Percentiles rank a stretch among this genome's conserved stretches.
Conservation (phyloP, 257 asterid species). For the Mentha longifolia region DNA sequence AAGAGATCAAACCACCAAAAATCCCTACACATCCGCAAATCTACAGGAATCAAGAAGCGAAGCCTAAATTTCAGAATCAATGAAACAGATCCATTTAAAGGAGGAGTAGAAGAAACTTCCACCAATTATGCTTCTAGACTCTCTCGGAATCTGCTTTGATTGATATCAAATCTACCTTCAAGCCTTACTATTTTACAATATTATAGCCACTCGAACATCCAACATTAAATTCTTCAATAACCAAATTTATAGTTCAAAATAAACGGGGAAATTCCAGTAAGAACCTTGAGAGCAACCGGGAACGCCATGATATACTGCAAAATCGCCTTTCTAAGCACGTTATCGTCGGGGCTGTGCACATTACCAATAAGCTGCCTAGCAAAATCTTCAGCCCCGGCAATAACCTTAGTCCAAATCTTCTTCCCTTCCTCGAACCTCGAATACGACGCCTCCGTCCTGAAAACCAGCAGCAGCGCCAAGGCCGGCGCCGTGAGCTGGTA, state of each 20-base stretch:
- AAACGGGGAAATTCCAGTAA: not conserved
- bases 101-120: not conserved
- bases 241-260: not conserved
- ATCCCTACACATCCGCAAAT: not conserved
- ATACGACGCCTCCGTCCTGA: slow-evolving; percentile 96
- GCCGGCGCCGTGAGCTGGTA: slow-evolving; percentile 97
- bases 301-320: slow-evolving; percentile 85
- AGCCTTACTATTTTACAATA: not conserved
- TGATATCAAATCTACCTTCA: not conserved
- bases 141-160: too few species aligned
- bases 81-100: not conserved
- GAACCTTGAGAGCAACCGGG: slow-evolving; percentile 92
- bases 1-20: not conserved
- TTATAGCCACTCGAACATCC: not conserved
- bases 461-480: slow-evolving; percentile 84
- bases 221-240: not conserved
- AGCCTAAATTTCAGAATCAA: not conserved
- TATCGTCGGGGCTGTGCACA: slow-evolving; percentile 57
- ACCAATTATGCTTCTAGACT: not conserved
- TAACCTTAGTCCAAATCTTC: slow-evolving; percentile 78
- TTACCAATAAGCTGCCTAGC: slow-evolving; percentile 77
- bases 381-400: slow-evolving; percentile 73
- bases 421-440: slow-evolving; percentile 85
- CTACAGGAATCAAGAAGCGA: not conserved
- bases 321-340: slow-evolving; percentile 59